These are phyloP conservation scores for Eucalyptus sp. DNA, from an alignment of 345 rosid species.

Conservation along the genomic window DNA sequence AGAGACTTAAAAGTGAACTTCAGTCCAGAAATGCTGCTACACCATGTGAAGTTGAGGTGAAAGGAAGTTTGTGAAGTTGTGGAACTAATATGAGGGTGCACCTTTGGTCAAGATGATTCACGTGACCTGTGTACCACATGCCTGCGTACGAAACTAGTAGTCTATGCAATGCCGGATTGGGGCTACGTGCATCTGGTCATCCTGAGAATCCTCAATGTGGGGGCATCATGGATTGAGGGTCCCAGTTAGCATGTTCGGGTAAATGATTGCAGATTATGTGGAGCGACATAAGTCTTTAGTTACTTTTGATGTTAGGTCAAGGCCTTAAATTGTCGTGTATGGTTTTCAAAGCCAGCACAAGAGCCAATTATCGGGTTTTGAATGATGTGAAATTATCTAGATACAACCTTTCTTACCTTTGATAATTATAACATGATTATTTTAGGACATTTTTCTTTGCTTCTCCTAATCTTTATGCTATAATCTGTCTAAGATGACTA, in stretches of 20 bases:
- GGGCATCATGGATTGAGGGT: background rate
- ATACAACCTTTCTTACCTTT: background rate
- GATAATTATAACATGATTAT: background rate
- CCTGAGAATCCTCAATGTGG: background rate
- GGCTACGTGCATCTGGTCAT: background rate
- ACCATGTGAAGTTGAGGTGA: background rate
- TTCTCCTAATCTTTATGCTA: background rate
- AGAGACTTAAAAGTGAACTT: constrained; percentile 14
- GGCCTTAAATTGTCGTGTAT: background rate
- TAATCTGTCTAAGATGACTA: background rate
- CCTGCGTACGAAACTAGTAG: background rate
- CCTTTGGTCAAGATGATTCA: background rate
- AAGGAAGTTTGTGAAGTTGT: background rate
- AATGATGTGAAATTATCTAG: background rate
- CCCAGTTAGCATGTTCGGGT: background rate
- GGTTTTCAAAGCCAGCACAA: background rate
- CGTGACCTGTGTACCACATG: background rate
- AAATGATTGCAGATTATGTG: background rate
- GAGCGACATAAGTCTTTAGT: background rate
- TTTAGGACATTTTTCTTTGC: background rate
- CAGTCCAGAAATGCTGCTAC: background rate
- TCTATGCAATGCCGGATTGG: background rate
- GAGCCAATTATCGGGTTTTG: background rate
- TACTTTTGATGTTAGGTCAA: background rate
- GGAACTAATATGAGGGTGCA: background rate